phyloP scores from a whole-genome alignment of 2,329 filamentous ascomycete species.

The Madurella fahalii region DNA sequence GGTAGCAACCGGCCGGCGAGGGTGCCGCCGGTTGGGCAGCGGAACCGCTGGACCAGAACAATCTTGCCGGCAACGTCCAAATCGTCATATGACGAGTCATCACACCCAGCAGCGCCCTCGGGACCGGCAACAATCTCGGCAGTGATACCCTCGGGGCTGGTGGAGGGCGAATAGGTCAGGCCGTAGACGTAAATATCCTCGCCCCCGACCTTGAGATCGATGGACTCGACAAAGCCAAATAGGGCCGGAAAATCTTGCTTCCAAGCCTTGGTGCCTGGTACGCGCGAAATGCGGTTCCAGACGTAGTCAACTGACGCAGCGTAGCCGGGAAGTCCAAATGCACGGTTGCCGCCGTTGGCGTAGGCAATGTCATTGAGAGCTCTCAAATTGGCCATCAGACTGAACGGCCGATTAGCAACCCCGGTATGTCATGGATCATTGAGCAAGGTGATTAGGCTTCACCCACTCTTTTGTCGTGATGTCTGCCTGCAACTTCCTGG shows the following conservation, averaged over 20 bases:
- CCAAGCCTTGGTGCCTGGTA: conserved; percentile 37
- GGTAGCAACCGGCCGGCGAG: conserved; percentile 30
- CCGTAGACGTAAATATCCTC: conserved; percentile 37
- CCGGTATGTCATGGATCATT: neutral
- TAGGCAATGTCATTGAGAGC: conserved; percentile 45
- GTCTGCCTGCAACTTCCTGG: conserved; percentile 36
- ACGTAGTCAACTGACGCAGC: conserved; percentile 32
- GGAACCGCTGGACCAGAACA: conserved; percentile 38
- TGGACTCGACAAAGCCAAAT: conserved; percentile 38
- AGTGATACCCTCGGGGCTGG: conserved; percentile 40
- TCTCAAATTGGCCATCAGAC: conserved; percentile 43
- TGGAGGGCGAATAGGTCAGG: conserved; percentile 46
- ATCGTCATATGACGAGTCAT: conserved; percentile 31
- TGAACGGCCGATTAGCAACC: conserved; percentile 18
- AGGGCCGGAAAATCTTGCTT: conserved; percentile 47
- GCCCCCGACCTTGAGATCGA: conserved; percentile 36
- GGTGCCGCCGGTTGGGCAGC: conserved; percentile 37
- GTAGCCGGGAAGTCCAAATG: conserved; percentile 21
- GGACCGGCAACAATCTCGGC: conserved; percentile 38
- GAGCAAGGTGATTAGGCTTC: neutral
- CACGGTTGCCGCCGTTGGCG: conserved; percentile 46
- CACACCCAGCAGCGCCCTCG: conserved; percentile 37
- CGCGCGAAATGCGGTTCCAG: conserved; percentile 41
- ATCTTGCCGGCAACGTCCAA: conserved; percentile 39
- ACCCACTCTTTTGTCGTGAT: conserved; percentile 30